Base-by-base conservation (phyloP, 345 rosid species). In the Salix suchowensis region DNA sequence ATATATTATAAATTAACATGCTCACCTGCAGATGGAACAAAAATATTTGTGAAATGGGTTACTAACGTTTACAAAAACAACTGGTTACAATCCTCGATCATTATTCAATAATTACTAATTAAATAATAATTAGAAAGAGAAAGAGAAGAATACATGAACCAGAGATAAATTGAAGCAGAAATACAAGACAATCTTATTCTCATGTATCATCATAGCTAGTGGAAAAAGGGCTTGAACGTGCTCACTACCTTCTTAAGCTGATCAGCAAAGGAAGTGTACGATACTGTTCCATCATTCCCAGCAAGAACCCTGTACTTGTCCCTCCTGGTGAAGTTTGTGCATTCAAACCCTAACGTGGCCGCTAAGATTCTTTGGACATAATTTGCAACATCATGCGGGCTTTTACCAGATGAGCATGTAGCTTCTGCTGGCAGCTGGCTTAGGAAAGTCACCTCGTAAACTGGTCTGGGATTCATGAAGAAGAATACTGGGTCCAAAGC, bases 391-490 rank as follows among this genome's bases (percentile, higher is more conserved):
- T 95, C 98, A 68, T 91, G 91, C 0, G 96, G 97, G 67, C 92
- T 91, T 78, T 91, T 95, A 44, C 98, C 98, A 0, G 98, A 85
- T 8, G 97, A 91, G 60, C 97, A 95, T 0, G 98, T 95, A 0
- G 92, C 93, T 76, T 95, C 97, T 21, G 48, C 80, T 8, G 94
- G 97, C 46, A 95, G 76, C 78, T 92, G 94, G 81, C 87, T 92
- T 85, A 95, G 82, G 86, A 95, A 95, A 21, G 98, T 95, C 18
- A 91, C 96, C 82, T 95, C 97, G 75, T 95, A 93, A 42, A 90
- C 75, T 7, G 97, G 97, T 68, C 96, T 87, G 12, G 98, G 98
- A 85, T 95, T 95, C 97, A 93, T 95, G 85, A 90, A 90, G 88
- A 91, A 93, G 85, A 92, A 93, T 6, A 95, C 87, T 0, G 97